Base-by-base conservation (phyloP, 2,329 filamentous ascomycete species). In the Aspergillus persii region DNA sequence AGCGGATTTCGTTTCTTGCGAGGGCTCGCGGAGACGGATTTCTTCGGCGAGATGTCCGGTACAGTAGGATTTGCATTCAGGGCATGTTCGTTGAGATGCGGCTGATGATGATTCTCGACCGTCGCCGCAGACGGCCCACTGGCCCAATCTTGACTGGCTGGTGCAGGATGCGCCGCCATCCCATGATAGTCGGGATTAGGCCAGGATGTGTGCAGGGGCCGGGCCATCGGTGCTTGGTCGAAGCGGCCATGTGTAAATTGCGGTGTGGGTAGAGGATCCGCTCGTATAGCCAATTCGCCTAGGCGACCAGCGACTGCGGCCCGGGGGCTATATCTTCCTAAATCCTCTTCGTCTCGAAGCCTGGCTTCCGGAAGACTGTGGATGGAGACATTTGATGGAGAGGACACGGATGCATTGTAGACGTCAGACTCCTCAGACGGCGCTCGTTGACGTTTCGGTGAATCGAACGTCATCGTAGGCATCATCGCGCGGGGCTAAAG, bases 241-340 rank as follows among this genome's bases (percentile, higher is more conserved):
- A 58, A 54, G 41, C 63, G 53, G 55, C 48, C 50, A 58, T 60
- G 63, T 50, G 59, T 61, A 39, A 53, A 46, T 54, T 60, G 59
- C 18, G 63, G 53, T 49, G 65, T 66, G n/a, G 62, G 58, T 12
- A 62, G 27, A 53, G 60, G 61, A 50, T 75, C 71, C 53, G 69
- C 72, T 36, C 71, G 70, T 57, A 80, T 71, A 50, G 76, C 75
- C 56, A 80, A 67, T 54, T 75, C 69, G 51, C 73, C 72, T 50
- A 80, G 70, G 56, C 71, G 71, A 57, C 76, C 72, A 55, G 74
- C 74, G 47, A 79, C 76, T 26, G 67, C 68, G 30, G 74, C 70
- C 55, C 72, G 73, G 55, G 77, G 77, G 60, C 77, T 76, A 61
- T 73, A 67, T 54, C 70, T 66, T 46, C 69, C 73, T 46, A 66